Evolutionary conservation across 2,329 filamentous ascomycete genomes (phyloP), one percentile per base, ranked within the genome.

Genomic region (Pseudocercospora ulei): DNA sequence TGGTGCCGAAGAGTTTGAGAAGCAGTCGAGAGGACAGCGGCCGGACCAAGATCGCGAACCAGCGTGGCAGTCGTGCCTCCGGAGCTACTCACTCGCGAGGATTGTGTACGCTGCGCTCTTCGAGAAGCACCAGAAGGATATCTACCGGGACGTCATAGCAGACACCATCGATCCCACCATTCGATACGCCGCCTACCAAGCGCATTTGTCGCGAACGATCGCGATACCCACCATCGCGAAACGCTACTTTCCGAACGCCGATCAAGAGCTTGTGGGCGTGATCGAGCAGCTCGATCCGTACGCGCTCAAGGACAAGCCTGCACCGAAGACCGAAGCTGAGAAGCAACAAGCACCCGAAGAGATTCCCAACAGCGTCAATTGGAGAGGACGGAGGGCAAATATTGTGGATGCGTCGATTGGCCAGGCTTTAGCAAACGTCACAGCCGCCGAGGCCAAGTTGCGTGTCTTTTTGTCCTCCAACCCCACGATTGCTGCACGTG

Each of bases 341-440:
- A 46, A 49, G 38, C 39, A 52, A 41, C 34, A 46, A 23, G 47
- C 46, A 18, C 45, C 47, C 5, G 46, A 56, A 37, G 62, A 75
- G 31, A 67, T 77, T 2, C 82, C 84, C 0, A 79, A 78, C 53
- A 82, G 77, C 6, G 78, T 98, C 41, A 78, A 73, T 3, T 98
- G 90, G 90, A 77, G 90, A 48, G 80, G 77, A 6, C 75, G 87
- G 26, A 80, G 80, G 46, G 88, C 95, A 9, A 78, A 80, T 49
- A 81, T 98, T 36, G 87, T 95, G 53, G 88, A 98, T 62, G 87
- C 88, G 16, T 80, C 85, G 34, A 94, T 96, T 52, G 84, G 87
- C 1, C 74, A 87, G 49, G 82, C 86, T 4, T 74, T 95, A 56
- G 82, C 77, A 6, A 71, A 78, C 12, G 79, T 90, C 3, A 63